Percentiles rank a stretch among this genome's conserved stretches.
Conservation (phyloP, 768 basidiomycete genomes). For the Hemileccinum impolitum region DNA sequence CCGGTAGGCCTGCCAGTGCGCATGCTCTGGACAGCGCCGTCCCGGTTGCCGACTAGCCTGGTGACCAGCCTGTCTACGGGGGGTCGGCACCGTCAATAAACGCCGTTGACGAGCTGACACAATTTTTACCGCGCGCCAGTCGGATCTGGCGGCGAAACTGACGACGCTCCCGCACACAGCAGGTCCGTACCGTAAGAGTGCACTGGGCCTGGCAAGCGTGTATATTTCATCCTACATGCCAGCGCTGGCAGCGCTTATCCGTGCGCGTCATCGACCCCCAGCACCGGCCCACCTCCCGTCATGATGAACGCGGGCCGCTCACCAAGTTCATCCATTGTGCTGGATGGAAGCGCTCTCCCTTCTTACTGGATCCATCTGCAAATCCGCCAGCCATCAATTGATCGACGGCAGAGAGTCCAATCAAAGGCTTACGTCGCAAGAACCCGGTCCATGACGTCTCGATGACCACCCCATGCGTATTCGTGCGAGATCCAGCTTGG, state of each 20-base stretch:
- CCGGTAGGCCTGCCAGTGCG: too few relatives aligned
- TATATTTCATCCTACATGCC: slow-evolving; percentile 35
- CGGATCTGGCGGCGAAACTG: slow-evolving; percentile 33
- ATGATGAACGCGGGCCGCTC: too few relatives aligned
- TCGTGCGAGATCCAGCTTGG: slow-evolving; percentile 36
- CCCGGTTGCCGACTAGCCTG: too few relatives aligned
- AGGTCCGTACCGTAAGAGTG: slow-evolving; percentile 24
- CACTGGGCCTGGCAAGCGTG: slow-evolving; percentile 9
- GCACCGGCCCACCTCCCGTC: too few relatives aligned
- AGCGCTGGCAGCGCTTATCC: slow-evolving; percentile 26
- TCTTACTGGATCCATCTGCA: slow-evolving; percentile 11
- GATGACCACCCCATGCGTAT: slow-evolving; percentile 51
- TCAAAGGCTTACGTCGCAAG: slow-evolving; percentile 33
- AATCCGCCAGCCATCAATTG: slow-evolving; percentile 34
- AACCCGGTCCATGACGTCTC: slow-evolving; percentile 44
- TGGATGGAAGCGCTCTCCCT: slow-evolving; percentile 19
- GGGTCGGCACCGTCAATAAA: too few relatives aligned
- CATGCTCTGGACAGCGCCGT: too few relatives aligned
- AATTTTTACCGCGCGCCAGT: slow-evolving; percentile 16
- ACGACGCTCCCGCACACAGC: slow-evolving; percentile 32
- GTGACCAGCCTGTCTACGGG: too few relatives aligned
- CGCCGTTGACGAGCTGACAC: too few relatives aligned
- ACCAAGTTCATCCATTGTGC: too few relatives aligned
- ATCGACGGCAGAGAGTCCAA: slow-evolving; percentile 34
- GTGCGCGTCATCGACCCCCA: slow-evolving; percentile 20